Evolutionary conservation across 2,329 filamentous ascomycete species (phyloP), one percentile per base, ranked within the genome.

Genomic region (Fusarium sp.): DNA sequence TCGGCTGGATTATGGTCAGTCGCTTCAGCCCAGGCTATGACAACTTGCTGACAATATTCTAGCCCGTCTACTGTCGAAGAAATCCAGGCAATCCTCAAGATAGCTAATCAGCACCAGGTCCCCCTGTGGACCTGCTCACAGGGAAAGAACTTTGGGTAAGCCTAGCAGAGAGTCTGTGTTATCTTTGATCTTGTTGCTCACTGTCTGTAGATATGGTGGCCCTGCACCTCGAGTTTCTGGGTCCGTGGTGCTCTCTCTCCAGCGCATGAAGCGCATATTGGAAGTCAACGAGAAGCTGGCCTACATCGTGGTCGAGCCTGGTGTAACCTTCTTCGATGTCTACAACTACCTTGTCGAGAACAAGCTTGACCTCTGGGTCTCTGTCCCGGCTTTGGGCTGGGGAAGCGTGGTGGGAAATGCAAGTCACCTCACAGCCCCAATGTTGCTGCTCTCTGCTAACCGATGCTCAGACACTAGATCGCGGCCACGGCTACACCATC

Each of bases 361-460:
- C 20, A 41, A 66, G 9, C 11, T 41, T 8, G 16, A 52, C 9
- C 35, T 66, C 31, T 66, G 64, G 65, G 20, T 33, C 14, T 33
- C 20, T 41, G 37, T 41, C 6, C 59, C 65, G 7, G 27, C 65
- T 18, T 22, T 67, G 13, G 60, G 48, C 10, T 67, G 65, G 65
- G 65, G 65, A 39, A 67, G 65, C 31, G 59, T 67, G n/a, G 20
- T 59, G 6, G 65, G 65, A 10, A 67, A 67, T 60, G 65, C 54
- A 41, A 64, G 65, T 35, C 20, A 33, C 13, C 35, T 16, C 29
- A 29, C 37, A n/a, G 31, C 18, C n/a, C 10, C 62, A n/a, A 24
- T 31, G 9, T 18, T 45, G n/a, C 24, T 48, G 16, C 37, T 22
- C 35, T 57, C 24, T 48, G 39, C 52, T 60, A 16, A 65, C 41